Evolutionary conservation across 257 asterid species (phyloP), one percentile per base, ranked within the genome.

Genomic region (Echites panduratus): DNA sequence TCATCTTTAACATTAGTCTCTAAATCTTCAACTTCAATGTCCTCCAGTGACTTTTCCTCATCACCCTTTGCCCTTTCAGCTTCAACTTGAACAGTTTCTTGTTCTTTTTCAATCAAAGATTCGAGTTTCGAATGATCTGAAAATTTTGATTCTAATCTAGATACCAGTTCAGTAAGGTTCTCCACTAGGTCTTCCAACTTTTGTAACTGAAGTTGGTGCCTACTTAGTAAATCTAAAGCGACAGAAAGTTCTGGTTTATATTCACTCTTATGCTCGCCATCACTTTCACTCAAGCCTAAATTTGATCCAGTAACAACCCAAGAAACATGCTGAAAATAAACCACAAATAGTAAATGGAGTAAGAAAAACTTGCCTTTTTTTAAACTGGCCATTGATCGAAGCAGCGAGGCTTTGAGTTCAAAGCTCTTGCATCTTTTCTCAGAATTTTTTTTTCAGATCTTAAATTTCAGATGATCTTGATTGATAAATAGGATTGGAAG

Each of bases 121-220:
- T 79, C 75, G 70, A 43, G 29, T n/a, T 81, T 79, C 4, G 85
- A 72, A 16, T 68, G 48, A 57, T 79, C 88, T 12, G 79, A 47
- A 26, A 86, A 82, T 62, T 82, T 85, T 45, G 92, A 87, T 78
- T 88, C 97, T 81, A 95, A 79, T 82, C 85, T 85, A 73, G 86
- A 73, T 66, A 95, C 86, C 54, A 90, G 79, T 24, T 87, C 83
- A 63, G 83, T 83, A 27, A 95, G 93, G 64, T 85, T 87, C 66
- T 82, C 75, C 20, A 92, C 91, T 70, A 89, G 77, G 78, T 82
- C 92, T 66, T 89, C 87, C 56, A 95, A 83, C 76, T 81, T 90
- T 70, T 87, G 90, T 82, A 92, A 79, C 72, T 91, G 96, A n/a
- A 80, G 56, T 56, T 86, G 85, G 56, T 89, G 96, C 67, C 77